phyloP scores from a whole-genome alignment of 768 basidiomycete species.

The Suillus lakei region DNA sequence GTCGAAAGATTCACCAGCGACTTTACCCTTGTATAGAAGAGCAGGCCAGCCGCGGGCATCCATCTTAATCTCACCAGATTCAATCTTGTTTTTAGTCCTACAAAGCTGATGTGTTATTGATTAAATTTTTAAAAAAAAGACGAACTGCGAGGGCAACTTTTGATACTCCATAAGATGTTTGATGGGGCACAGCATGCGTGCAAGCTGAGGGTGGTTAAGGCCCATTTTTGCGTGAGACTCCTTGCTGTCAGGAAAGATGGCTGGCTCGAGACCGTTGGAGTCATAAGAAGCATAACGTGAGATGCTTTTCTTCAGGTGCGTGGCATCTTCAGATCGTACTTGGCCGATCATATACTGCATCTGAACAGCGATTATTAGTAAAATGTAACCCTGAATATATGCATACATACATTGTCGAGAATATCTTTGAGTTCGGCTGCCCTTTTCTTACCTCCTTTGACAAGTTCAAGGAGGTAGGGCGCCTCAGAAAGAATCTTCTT shows the following conservation, averaged over 20 bases:
- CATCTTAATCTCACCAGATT: too few relatives aligned
- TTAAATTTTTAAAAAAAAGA: neutral
- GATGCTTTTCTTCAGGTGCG: neutral
- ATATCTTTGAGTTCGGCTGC: neutral
- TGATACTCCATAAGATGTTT: neutral
- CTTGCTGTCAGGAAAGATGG: neutral
- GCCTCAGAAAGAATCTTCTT: neutral
- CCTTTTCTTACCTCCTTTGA: neutral
- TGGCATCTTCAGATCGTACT: neutral
- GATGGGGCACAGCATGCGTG: conserved; percentile 3
- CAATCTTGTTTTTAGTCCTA: conserved; percentile 13
- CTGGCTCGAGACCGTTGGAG: neutral
- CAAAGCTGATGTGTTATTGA: neutral
- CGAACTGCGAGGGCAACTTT: neutral
- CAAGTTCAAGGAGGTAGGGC: neutral
- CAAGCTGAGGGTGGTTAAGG: conserved; percentile 8
- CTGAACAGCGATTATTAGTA: neutral
- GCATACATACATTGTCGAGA: neutral
- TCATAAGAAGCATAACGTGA: neutral
- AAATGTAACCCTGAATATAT: neutral
- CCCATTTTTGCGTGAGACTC: neutral
- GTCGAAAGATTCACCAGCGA: too few relatives aligned
- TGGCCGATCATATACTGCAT: neutral
- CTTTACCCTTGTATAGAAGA: too few relatives aligned
- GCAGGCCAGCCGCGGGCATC: too few relatives aligned